These are phyloP conservation scores for Fusarium goolgardi DNA, from an alignment of 2,329 filamentous ascomycete genomes.

Conservation along the genomic window DNA sequence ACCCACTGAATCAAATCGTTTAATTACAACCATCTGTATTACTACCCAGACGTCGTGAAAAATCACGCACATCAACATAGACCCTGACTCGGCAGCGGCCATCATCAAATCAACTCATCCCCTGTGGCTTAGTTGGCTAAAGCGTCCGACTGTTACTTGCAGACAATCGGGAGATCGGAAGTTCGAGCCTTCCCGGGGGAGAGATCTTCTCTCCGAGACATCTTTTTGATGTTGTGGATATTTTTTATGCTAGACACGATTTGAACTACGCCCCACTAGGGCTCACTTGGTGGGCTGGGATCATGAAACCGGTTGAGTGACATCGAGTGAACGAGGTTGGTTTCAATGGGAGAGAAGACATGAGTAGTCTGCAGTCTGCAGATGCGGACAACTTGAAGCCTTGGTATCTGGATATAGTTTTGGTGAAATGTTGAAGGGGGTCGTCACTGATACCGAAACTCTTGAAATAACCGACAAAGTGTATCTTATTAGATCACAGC, in stretches of 20 bases:
- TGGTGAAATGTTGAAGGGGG: neutral
- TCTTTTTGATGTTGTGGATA: conserved; percentile 29
- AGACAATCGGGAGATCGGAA: conserved; percentile 49
- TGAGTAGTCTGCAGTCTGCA: neutral
- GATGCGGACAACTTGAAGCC: neutral
- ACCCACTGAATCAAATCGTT: neutral
- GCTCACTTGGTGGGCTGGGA: conserved; percentile 9
- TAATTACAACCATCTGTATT: neutral
- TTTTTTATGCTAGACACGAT: conserved; percentile 8
- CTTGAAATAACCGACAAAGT: neutral
- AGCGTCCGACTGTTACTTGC: conserved; percentile 44
- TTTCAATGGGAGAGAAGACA: neutral
- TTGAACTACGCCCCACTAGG: conserved; percentile 24
- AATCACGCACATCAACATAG: neutral
- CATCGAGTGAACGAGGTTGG: neutral
- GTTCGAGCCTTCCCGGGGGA: conserved; percentile 49
- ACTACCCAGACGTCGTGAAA: neutral
- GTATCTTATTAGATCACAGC: neutral
- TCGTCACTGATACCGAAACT: neutral
- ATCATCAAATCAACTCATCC: conserved; percentile 36
- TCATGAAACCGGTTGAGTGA: conserved; percentile 11
- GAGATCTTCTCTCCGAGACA: conserved; percentile 26
- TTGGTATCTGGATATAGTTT: neutral
- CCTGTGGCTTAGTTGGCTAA: conserved; percentile 45
- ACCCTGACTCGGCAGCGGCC: neutral